Conservation (phyloP, 23 red algal genomes). For the Chondrus crispus region DNA sequence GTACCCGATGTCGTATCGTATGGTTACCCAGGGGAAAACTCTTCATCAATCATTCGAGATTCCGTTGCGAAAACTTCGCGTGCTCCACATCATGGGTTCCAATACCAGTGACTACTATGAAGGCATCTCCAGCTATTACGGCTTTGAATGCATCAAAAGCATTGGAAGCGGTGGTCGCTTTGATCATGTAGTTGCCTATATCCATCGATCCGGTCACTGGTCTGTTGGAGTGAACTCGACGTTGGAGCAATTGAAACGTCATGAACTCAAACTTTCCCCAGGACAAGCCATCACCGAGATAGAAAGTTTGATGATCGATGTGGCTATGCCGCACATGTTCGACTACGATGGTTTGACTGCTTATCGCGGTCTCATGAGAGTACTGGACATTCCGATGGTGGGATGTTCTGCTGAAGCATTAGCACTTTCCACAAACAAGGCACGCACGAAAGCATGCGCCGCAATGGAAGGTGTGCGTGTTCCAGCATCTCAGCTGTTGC, state of each 20-base stretch:
- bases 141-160: slow-evolving; percentile 37
- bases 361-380: slow-evolving; percentile 24
- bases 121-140: slow-evolving; percentile 46
- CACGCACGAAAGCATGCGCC: slow-evolving; percentile 50
- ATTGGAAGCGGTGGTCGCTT: slow-evolving; percentile 11
- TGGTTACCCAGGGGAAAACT: background rate
- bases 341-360: slow-evolving; percentile 74
- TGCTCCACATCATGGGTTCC: slow-evolving; percentile 61
- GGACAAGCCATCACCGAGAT: slow-evolving; percentile 39
- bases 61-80: slow-evolving; percentile 38
- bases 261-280: too few relatives aligned
- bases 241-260: too few relatives aligned
- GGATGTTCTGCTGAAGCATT: slow-evolving; percentile 61
- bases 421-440: slow-evolving; percentile 65
- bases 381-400: slow-evolving; percentile 34
- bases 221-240: slow-evolving; percentile 11
- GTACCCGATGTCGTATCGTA: slow-evolving; percentile 28
- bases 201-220: slow-evolving; percentile 39
- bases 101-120: slow-evolving; percentile 54
- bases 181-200: slow-evolving; percentile 46
- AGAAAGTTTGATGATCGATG: slow-evolving; percentile 24
- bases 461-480: slow-evolving; percentile 31
- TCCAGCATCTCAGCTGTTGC: slow-evolving; percentile 43
- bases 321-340: slow-evolving; percentile 68
- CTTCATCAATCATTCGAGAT: background rate